Evolutionary conservation across 2,329 filamentous ascomycete genomes (phyloP).

Genomic region (Botrytis medusae): DNA sequence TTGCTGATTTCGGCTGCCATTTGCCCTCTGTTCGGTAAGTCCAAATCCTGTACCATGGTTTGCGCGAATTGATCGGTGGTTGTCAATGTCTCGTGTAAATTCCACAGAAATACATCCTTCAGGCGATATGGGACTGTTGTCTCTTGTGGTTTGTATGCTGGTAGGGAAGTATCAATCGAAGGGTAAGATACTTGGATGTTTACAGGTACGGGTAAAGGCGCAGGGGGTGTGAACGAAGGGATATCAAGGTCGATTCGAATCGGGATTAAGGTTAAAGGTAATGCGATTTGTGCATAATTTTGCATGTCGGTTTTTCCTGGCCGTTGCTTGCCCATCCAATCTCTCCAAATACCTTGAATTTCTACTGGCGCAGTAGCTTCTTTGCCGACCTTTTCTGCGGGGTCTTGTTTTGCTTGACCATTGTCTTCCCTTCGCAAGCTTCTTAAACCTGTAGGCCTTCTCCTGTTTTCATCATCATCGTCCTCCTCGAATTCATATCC

Average conservation of each 20-base stretch:
- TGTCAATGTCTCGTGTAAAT: constrained; percentile 88
- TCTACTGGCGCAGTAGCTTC: constrained; percentile 77
- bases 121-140: constrained; percentile 80
- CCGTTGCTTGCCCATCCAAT: constrained; percentile 84
- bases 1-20: constrained; percentile 82
- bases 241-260: constrained; percentile 97
- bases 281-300: constrained; percentile 64
- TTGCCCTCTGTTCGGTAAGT: constrained; percentile 72
- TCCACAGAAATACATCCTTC: constrained; percentile 97
- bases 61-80: constrained; percentile 97
- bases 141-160: constrained; percentile 78
- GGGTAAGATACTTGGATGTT: constrained; percentile 50
- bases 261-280: constrained; percentile 88
- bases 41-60: constrained; percentile 85
- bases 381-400: constrained; percentile 77
- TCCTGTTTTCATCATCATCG: constrained; percentile 69
- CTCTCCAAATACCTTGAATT: constrained; percentile 86
- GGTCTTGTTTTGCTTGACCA: constrained; percentile 60
- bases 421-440: constrained; percentile 78
- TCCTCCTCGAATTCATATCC: constrained; percentile 84
- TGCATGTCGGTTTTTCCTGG: constrained; percentile 57
- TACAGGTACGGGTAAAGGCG: constrained; percentile 63
- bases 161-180: constrained; percentile 67
- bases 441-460: constrained; percentile 74
- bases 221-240: constrained; percentile 67